Conservation (phyloP, 306 rosid genomes). For the Prunus davidiana region DNA sequence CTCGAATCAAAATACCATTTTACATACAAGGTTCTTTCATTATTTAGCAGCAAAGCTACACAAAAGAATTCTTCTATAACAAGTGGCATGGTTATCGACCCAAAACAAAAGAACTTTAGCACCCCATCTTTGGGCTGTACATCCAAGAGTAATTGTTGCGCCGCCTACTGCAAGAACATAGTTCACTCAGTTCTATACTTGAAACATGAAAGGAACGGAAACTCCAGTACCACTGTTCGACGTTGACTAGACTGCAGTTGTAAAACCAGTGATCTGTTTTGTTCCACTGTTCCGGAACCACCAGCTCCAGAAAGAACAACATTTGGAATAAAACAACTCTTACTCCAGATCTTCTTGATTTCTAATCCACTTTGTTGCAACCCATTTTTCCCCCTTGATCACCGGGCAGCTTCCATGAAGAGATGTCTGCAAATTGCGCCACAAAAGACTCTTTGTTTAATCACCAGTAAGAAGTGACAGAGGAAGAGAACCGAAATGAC, state of each 20-base stretch:
- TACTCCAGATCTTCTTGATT: conserved; percentile 25
- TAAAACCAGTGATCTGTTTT: neutral
- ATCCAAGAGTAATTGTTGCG: neutral
- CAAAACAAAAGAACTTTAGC: neutral
- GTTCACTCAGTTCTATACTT: neutral
- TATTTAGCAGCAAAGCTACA: neutral
- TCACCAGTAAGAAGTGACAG: neutral
- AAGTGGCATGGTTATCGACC: neutral
- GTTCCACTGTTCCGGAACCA: neutral
- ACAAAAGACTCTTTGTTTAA: neutral
- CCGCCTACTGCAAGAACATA: neutral
- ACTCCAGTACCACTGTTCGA: no score
- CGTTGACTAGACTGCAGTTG: neutral
- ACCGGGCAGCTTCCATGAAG: conserved; percentile 78
- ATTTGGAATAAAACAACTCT: neutral
- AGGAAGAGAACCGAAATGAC: neutral
- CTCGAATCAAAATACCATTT: neutral
- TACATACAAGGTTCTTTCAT: neutral
- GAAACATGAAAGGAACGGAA: neutral
- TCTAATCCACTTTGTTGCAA: conserved; percentile 66
- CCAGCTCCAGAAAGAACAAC: neutral
- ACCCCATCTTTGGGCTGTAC: neutral
- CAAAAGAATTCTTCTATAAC: neutral
- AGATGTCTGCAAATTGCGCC: conserved; percentile 41
- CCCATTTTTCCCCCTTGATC: conserved; percentile 68